phyloP scores from a whole-genome alignment of 2,329 filamentous ascomycete genomes.

The Talaromyces verruculosus region DNA sequence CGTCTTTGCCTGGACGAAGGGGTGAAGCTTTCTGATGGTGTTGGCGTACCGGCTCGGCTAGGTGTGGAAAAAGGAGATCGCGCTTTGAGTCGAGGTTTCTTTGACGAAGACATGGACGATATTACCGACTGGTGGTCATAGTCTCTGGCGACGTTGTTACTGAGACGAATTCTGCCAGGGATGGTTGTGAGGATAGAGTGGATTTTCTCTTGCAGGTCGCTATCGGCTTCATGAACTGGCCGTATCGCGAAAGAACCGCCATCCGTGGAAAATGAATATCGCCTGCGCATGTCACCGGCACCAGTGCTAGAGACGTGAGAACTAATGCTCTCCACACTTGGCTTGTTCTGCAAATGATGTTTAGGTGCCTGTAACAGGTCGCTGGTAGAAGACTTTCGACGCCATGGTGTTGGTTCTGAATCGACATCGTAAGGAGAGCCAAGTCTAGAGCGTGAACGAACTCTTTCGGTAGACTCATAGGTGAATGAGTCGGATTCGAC shows the following conservation, averaged over 20 bases:
- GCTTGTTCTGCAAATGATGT: conserved; percentile 16
- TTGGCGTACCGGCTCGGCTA: conserved; percentile 56
- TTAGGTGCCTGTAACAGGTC: conserved; percentile 19
- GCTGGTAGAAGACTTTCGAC: conserved; percentile 16
- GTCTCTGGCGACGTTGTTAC: conserved; percentile 48
- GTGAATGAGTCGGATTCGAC: conserved; percentile 12
- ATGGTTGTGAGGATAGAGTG: conserved; percentile 74
- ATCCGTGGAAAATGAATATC: conserved; percentile 25
- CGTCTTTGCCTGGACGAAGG: conserved; percentile 50
- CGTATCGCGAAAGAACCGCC: conserved; percentile 44
- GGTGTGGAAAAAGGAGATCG: conserved; percentile 36
- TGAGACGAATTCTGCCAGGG: conserved; percentile 75
- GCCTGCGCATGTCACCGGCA: conserved; percentile 14
- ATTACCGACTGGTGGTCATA: conserved; percentile 33
- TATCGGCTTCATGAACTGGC: conserved; percentile 52
- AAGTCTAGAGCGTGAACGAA: conserved; percentile 19
- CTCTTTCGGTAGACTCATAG: neutral
- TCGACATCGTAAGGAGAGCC: conserved; percentile 20
- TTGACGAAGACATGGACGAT: conserved; percentile 36
- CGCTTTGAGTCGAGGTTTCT: conserved; percentile 45
- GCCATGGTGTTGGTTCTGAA: conserved; percentile 10
- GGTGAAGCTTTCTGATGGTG: conserved; percentile 68
- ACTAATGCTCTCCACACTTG: conserved; percentile 22
- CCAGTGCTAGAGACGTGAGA: conserved; percentile 19
- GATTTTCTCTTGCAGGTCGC: conserved; percentile 76